phyloP scores from a whole-genome alignment of 768 basidiomycete species.

The Lactifluus pinguis region DNA sequence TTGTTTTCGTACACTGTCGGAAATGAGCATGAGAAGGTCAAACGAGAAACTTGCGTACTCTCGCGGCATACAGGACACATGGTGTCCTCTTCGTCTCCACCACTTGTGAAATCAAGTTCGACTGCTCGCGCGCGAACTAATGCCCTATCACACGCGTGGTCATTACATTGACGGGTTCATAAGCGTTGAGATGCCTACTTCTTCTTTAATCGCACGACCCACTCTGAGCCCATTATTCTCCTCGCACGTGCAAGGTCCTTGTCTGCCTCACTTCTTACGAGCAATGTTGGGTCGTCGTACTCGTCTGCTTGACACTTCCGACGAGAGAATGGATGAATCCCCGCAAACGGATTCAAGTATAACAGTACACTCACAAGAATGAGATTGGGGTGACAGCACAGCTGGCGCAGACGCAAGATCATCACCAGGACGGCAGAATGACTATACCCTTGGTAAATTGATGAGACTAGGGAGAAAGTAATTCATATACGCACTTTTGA shows the following conservation, averaged over 20 bases:
- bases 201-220: constrained; percentile 24
- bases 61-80: constrained; percentile 64
- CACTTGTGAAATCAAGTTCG: constrained; percentile 41
- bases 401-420: constrained; percentile 66
- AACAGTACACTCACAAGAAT: constrained; percentile 42
- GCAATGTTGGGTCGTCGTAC: constrained; percentile 41
- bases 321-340: background rate
- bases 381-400: constrained; percentile 66
- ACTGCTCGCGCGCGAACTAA: constrained; percentile 38
- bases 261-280: constrained; percentile 40
- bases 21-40: background rate
- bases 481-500: constrained; percentile 46
- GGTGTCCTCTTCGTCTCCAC: constrained; percentile 37
- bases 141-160: constrained; percentile 29
- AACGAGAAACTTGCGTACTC: constrained; percentile 28
- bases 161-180: constrained; percentile 24
- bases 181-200: background rate
- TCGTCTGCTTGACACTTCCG: constrained; percentile 34
- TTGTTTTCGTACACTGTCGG: constrained; percentile 34
- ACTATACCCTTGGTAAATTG: constrained; percentile 24
- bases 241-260: constrained; percentile 50
- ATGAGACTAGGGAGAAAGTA: background rate
- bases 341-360: background rate
- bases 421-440: constrained; percentile 46
- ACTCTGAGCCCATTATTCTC: constrained; percentile 36